Evolutionary conservation across 768 basidiomycete species (phyloP).

Genomic region (Tulasnella sp.): DNA sequence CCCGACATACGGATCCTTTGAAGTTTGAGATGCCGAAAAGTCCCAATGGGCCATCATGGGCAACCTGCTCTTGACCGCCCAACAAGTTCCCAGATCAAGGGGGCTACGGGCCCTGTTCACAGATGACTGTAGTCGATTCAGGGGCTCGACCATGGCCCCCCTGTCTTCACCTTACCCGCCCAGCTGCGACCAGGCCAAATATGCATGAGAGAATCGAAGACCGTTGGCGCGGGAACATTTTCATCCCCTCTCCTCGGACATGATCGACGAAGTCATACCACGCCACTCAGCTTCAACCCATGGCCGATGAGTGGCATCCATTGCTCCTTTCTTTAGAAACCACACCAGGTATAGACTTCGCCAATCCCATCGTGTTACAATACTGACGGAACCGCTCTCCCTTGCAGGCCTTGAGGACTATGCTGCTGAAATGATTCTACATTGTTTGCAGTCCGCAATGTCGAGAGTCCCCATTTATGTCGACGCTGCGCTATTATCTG

Average conservation of each 20-base stretch:
- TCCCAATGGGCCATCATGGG: not conserved
- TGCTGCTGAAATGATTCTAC: conserved; percentile 14
- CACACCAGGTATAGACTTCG: not conserved
- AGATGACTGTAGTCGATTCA: not conserved
- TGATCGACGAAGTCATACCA: not conserved
- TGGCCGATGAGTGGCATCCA: not conserved
- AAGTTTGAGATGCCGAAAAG: not conserved
- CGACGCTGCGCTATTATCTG: conserved; percentile 12
- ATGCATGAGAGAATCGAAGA: not conserved
- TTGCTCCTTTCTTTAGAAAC: not conserved
- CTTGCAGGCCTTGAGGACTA: conserved; percentile 21
- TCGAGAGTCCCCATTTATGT: not conserved
- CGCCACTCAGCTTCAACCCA: not conserved
- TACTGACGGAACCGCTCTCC: not conserved
- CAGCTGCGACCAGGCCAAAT: not conserved
- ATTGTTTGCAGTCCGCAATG: not conserved
- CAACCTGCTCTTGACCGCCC: not conserved
- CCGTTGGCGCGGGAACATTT: not conserved
- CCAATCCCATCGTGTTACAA: not conserved
- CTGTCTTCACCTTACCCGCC: not conserved
- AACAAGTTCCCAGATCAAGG: not conserved
- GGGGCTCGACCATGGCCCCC: not conserved
- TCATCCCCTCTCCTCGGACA: not conserved
- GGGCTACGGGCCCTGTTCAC: not conserved
- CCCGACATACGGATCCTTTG: not conserved